These are phyloP conservation scores for Cordyceps cicadae DNA, from an alignment of 2,329 filamentous ascomycete species.

Conservation along the genomic window DNA sequence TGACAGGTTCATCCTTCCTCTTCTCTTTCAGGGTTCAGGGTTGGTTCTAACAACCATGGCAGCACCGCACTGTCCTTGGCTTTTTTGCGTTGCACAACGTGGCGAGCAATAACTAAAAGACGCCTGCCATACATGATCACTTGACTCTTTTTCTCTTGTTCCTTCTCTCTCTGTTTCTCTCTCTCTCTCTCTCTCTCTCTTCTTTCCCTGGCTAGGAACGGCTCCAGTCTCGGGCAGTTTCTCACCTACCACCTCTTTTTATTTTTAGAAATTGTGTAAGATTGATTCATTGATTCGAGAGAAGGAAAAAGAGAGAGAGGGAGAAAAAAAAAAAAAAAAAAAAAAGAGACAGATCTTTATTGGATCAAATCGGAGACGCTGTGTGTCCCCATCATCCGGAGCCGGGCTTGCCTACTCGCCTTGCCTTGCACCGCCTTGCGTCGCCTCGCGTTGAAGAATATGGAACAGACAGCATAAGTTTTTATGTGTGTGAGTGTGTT, in stretches of 20 bases:
- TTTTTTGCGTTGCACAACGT: not conserved
- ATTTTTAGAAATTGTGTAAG: no score
- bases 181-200: no score
- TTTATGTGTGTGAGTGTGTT: not conserved
- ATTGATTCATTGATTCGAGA: no score
- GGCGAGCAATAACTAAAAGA: not conserved
- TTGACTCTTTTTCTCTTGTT: not conserved
- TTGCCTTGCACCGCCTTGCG: not conserved
- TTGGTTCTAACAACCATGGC: not conserved
- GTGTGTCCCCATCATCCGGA: not conserved
- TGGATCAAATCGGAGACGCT: not conserved
- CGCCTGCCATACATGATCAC: not conserved
- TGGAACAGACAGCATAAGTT: slow-evolving; percentile 1
- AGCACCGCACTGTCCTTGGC: not conserved
- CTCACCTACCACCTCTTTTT: not conserved
- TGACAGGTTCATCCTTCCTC: no score
- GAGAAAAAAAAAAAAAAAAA: no score
- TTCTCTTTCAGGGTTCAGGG: not conserved
- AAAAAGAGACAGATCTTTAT: not conserved
- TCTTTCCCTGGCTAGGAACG: not conserved
- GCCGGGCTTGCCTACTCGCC: not conserved
- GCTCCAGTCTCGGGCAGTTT: not conserved
- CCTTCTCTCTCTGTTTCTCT: no score
- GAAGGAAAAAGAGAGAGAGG: no score
- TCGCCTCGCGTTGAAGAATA: slow-evolving; percentile 7